Evolutionary conservation across 805 yeast species (phyloP), one percentile per base, ranked within the genome.

Genomic region (Wickerhamiella dianesei): DNA sequence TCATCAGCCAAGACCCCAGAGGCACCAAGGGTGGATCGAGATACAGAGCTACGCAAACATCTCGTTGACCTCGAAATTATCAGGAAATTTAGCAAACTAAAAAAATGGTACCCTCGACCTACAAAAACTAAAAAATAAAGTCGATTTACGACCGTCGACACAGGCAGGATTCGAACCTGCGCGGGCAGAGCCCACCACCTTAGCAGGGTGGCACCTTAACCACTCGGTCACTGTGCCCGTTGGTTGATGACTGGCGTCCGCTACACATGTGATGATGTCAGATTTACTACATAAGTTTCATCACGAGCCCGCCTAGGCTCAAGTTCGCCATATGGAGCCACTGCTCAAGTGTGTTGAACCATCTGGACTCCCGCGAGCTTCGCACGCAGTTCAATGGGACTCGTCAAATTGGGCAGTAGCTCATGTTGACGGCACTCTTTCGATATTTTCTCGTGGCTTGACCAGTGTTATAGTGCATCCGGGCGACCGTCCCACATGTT

Each of bases 101-200:
- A n/a, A n/a, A n/a, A n/a, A n/a, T n/a, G n/a, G n/a, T n/a, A n/a
- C n/a, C n/a, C n/a, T n/a, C n/a, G n/a, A n/a, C n/a, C n/a, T n/a
- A n/a, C n/a, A n/a, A n/a, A n/a, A n/a, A n/a, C n/a, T n/a, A n/a
- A n/a, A n/a, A n/a, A n/a, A n/a, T n/a, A n/a, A n/a, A n/a, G 12
- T 25, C 12, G 32, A 25, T 6, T 25, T 12, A 25, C 32, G 12
- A 6, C 9, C 51, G 48, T 46, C 61, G 61, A 58, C 59, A 57
- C 51, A 60, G 53, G 62, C 61, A 59, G 61, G 62, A 58, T 56
- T 58, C 62, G 62, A 58, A 58, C 62, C 61, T 59, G 54, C 62
- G 62, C 62, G 62, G 57, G 62, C 61, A 51, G 47, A 58, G 53
- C 62, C 57, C 62, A 58, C 44, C 42, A 49, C 58, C 56, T 56